A percentile compares a stretch with the other conserved stretches of the same genome.
These are phyloP conservation scores for Prunus salicina DNA, from an alignment of 306 rosid genomes.

Conservation along the genomic window DNA sequence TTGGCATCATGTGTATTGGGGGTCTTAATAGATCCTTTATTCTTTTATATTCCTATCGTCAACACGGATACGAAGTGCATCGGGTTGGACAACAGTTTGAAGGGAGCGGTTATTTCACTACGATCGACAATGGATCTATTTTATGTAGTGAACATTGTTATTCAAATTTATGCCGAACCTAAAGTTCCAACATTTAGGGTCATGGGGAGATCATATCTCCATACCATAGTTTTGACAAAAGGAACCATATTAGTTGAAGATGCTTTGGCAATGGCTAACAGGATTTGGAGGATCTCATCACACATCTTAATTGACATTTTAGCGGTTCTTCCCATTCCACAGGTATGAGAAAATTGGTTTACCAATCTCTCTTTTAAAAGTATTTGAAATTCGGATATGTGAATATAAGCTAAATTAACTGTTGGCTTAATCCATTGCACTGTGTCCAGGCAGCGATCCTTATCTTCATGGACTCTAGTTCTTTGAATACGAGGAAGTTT, in stretches of 20 bases:
- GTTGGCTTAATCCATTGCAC: neutral
- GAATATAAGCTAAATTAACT: neutral
- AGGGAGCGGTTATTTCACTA: conserved; percentile 1
- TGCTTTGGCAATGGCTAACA: neutral
- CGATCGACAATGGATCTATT: conserved; percentile 24
- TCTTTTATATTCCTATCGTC: conserved; percentile 32
- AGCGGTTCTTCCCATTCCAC: neutral
- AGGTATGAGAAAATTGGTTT: neutral
- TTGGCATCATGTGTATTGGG: conserved; percentile 23
- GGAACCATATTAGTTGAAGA: too few species aligned
- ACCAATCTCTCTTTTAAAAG: neutral
- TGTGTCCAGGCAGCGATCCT: neutral
- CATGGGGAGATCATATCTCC: neutral
- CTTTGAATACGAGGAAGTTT: conserved; percentile 7
- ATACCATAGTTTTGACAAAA: neutral
- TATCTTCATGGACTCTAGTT: conserved; percentile 15
- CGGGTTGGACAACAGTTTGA: conserved; percentile 22
- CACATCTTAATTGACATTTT: neutral
- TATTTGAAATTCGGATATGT: neutral
- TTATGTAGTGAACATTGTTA: conserved; percentile 17
- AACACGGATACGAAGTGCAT: conserved; percentile 14
- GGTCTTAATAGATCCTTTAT: conserved; percentile 31
- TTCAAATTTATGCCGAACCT: neutral
- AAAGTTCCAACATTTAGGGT: neutral
- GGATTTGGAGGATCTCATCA: neutral